Percentiles rank a stretch among this genome's conserved stretches.
phyloP scores from a whole-genome alignment of 129 eudicot genomes.

The Flaveria linearis region DNA sequence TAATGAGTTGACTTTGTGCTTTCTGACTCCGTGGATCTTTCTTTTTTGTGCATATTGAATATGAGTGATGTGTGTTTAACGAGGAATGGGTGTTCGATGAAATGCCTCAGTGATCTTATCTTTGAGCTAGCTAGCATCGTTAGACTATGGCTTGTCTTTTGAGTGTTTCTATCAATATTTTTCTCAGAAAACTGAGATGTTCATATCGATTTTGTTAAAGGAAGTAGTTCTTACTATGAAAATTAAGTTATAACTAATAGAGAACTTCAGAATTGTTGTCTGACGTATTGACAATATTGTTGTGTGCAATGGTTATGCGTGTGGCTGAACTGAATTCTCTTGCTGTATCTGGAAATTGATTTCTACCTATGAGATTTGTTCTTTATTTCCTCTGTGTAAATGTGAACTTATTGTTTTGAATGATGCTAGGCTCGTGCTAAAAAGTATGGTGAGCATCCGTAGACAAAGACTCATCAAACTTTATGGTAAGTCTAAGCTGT shows the following conservation, averaged over 20 bases:
- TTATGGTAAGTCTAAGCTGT: slow-evolving; percentile 51
- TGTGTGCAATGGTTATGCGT: slow-evolving; percentile 9
- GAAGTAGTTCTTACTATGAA: slow-evolving; percentile 2
- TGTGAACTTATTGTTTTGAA: not conserved
- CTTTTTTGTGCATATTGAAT: slow-evolving; percentile 25
- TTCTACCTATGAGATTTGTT: not conserved
- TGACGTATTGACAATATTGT: not conserved
- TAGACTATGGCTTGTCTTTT: not conserved
- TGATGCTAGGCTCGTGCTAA: slow-evolving; percentile 36
- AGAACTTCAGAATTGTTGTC: not conserved
- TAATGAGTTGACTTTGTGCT: slow-evolving; percentile 34
- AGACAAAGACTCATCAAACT: slow-evolving; percentile 85
- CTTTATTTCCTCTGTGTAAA: not conserved
- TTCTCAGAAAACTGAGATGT: not conserved
- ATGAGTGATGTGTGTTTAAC: not conserved
- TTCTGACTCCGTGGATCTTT: slow-evolving; percentile 16
- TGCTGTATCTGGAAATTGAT: not conserved
- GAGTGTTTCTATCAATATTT: not conserved
- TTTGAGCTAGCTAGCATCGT: slow-evolving; percentile 12
- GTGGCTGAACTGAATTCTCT: not conserved
- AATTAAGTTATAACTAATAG: not conserved
- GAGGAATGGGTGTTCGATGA: not conserved
- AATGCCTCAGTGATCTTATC: slow-evolving; percentile 8
- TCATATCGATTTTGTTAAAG: not conserved
- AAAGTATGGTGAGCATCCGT: slow-evolving; percentile 95